A percentile compares a stretch with the other conserved stretches of the same genome.
Conservation (phyloP, 2,329 filamentous ascomycete genomes). For the Conoideocrella luteorostrata region DNA sequence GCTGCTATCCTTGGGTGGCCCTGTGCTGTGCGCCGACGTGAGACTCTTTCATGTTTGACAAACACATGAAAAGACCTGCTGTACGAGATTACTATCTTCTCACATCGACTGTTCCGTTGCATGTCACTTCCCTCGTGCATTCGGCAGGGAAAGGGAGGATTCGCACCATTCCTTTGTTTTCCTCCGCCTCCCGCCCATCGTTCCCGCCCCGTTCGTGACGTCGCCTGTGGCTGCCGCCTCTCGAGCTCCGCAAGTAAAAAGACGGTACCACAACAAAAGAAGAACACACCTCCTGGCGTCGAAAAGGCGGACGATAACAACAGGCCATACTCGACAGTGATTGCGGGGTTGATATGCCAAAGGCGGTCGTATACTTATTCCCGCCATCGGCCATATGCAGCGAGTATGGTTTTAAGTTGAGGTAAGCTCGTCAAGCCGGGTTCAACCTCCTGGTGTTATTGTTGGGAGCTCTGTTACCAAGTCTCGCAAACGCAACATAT, state of each 20-base stretch:
- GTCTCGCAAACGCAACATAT: constrained; percentile 1
- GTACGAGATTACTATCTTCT: no score
- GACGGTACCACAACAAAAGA: neutral
- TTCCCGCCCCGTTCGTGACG: constrained; percentile 1
- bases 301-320: neutral
- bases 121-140: no score
- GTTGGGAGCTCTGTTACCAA: constrained; percentile 2
- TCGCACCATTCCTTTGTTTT: neutral
- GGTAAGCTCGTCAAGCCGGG: constrained; percentile 3
- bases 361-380: neutral
- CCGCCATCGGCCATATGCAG: neutral
- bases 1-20: no score
- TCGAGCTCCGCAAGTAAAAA: constrained; percentile 2
- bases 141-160: no score
- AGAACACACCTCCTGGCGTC: neutral
- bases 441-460: neutral
- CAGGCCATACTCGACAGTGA: neutral
- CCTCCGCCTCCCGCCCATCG: neutral
- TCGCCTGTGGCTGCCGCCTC: constrained; percentile 1
- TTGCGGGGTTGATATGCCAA: constrained; percentile 1
- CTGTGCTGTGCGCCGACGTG: no score
- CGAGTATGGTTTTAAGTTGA: constrained; percentile 4
- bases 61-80: no score
- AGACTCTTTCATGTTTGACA: no score
- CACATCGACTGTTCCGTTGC: no score